Conservation (phyloP, 768 basidiomycete genomes). For the Chalciporus chontae region DNA sequence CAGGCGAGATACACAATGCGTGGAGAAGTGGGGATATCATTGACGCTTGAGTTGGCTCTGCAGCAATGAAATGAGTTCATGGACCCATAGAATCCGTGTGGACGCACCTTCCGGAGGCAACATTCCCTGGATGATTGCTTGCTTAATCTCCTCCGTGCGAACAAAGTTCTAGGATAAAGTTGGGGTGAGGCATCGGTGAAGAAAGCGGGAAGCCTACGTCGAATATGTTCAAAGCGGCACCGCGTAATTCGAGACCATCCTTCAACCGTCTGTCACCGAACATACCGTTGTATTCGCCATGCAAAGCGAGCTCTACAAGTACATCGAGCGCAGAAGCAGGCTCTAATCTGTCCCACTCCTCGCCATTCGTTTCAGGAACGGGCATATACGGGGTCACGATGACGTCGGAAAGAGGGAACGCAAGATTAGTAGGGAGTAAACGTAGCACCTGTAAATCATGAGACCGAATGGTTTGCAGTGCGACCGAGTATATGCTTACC, state of each 20-base stretch:
- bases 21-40: conserved; percentile 66
- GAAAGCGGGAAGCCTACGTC: conserved; percentile 52
- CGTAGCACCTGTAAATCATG: conserved; percentile 49
- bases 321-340: conserved; percentile 77
- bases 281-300: conserved; percentile 83
- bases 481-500: conserved; percentile 37
- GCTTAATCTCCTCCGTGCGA: conserved; percentile 64
- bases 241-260: conserved; percentile 71
- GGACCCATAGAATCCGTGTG: neutral
- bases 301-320: conserved; percentile 75
- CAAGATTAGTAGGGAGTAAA: conserved; percentile 51
- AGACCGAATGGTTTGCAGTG: conserved; percentile 11
- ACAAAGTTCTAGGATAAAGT: conserved; percentile 59
- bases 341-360: conserved; percentile 90
- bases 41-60: conserved; percentile 34
- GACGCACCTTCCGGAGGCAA: conserved; percentile 52
- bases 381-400: conserved; percentile 71
- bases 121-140: conserved; percentile 72
- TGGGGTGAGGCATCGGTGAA: neutral
- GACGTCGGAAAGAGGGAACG: conserved; percentile 64
- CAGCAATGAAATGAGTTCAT: neutral
- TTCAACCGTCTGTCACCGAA: conserved; percentile 55
- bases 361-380: conserved; percentile 79
- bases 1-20: conserved; percentile 62
- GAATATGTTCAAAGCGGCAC: conserved; percentile 76